A percentile compares a stretch with the other conserved stretches of the same genome.
phyloP scores from a whole-genome alignment of 1,284 basidiomycete genomes.

The Laetiporus sulphureus region DNA sequence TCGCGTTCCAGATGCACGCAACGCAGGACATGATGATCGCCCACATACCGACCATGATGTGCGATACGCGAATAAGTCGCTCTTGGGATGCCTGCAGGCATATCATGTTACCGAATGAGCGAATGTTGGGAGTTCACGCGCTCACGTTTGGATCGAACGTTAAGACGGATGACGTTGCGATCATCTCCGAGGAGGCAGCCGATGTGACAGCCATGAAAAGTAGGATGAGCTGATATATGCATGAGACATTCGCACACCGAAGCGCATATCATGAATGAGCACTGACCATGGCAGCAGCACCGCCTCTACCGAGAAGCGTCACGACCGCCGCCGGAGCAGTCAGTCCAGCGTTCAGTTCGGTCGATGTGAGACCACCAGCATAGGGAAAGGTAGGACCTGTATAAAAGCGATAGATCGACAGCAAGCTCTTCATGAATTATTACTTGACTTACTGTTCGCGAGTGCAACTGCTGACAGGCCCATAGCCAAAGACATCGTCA shows the following conservation, averaged over 20 bases:
- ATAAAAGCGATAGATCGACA: background rate
- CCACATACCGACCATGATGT: slow-evolving; percentile 10
- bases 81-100: slow-evolving; percentile 28
- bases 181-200: slow-evolving; percentile 39
- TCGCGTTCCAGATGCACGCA: slow-evolving; percentile 22
- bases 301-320: slow-evolving; percentile 9
- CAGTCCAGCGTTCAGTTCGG: slow-evolving; percentile 6
- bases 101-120: too few species aligned
- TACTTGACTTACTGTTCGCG: slow-evolving; percentile 10
- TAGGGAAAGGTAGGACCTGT: slow-evolving; percentile 2
- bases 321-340: slow-evolving; percentile 6
- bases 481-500: slow-evolving; percentile 33
- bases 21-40: slow-evolving; percentile 12
- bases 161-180: slow-evolving; percentile 38
- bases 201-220: slow-evolving; percentile 38
- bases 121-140: too few species aligned
- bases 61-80: slow-evolving; percentile 14
- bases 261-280: background rate
- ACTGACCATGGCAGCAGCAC: slow-evolving; percentile 2
- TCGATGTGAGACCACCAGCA: slow-evolving; percentile 1
- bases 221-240: slow-evolving; percentile 25
- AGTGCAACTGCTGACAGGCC: slow-evolving; percentile 32
- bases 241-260: slow-evolving; percentile 18
- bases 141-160: too few species aligned
- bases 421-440: background rate